Evolutionary conservation across 805 yeast genomes (phyloP), one percentile per base, ranked within the genome.

Genomic region (Candida rishiriensis): DNA sequence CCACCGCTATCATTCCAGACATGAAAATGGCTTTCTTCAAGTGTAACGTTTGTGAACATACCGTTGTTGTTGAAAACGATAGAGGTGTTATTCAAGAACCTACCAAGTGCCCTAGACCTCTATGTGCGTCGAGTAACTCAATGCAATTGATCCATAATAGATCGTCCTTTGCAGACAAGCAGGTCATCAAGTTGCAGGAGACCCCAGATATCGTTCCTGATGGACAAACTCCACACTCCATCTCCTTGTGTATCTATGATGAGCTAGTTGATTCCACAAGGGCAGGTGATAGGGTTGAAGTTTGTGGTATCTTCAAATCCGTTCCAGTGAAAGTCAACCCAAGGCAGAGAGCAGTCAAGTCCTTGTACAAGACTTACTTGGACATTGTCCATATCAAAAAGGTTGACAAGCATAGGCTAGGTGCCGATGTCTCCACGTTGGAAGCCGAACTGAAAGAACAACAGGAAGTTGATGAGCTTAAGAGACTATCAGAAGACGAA

Each of bases 221-320:
- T 67, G 99, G 99, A 14, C 99, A 93, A 66, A 93, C 99, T 2
- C 99, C 99, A 1, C 99, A 93, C 65, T 84, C 97, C 12, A 87
- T 93, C 39, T 88, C 96, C 7, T 70, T 93, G 28, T 88, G 97
- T 70, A 95, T 88, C 1, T 93, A 91, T 61, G 99, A 93, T 65
- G 98, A 93, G 63, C 73, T 93, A 49, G 99, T 93, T 1, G 99
- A 93, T 64, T 75, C 86, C 42, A 85, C 95, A 57, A 78, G 96
- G 56, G 97, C 99, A 9, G 99, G 99, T 73, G 99, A 93, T 64
- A 78, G 97, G 47, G 77, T 93, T 38, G 96, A 91, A 64, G 95
- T 90, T 15, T 89, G 97, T 46, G 99, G 99, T 49, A 84, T 95
- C 34, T 93, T 89, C 70, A 77, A 97, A 63, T 87, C 96, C 0